phyloP scores from a whole-genome alignment of 345 rosid species.

The Dipteronia dyeriana region DNA sequence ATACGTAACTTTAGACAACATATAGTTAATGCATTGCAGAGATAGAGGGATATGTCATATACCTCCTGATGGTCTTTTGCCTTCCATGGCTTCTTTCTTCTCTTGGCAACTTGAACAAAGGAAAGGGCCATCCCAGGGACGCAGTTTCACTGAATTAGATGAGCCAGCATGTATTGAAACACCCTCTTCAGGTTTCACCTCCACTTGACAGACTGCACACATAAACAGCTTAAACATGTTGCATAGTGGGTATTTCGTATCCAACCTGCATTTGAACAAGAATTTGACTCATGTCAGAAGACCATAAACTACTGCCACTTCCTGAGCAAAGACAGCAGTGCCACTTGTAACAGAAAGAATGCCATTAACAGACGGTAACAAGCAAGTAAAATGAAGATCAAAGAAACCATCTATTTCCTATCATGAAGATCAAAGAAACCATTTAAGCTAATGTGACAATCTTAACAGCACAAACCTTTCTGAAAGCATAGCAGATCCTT shows the following conservation, averaged over 20 bases:
- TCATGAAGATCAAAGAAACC: conserved; percentile 6
- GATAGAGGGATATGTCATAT: conserved; percentile 20
- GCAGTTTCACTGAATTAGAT: conserved; percentile 58
- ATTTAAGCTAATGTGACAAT: conserved; percentile 20
- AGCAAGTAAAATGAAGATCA: neutral
- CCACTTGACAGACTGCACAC: conserved; percentile 99
- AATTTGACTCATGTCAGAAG: conserved; percentile 18
- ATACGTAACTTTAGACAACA: conserved; percentile 18
- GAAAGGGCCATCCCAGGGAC: conserved; percentile 99
- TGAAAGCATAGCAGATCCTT: conserved; percentile 97
- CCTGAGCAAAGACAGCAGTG: neutral
- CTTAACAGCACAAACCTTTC: conserved; percentile 67
- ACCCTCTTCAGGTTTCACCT: conserved; percentile 96
- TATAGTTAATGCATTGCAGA: neutral
- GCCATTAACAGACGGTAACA: neutral
- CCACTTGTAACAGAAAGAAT: conserved; percentile 1
- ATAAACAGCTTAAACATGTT: conserved; percentile 94
- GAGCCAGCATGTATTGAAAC: conserved; percentile 83
- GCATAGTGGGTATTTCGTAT: conserved; percentile 92
- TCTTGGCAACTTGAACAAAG: conserved; percentile 97
- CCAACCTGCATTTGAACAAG: conserved; percentile 64
- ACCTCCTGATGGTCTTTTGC: conserved; percentile 86
- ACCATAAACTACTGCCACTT: neutral
- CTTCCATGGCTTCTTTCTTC: conserved; percentile 99
- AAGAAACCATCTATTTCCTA: neutral